phyloP scores from a whole-genome alignment of 805 yeast species.

The Lachancea sp. region DNA sequence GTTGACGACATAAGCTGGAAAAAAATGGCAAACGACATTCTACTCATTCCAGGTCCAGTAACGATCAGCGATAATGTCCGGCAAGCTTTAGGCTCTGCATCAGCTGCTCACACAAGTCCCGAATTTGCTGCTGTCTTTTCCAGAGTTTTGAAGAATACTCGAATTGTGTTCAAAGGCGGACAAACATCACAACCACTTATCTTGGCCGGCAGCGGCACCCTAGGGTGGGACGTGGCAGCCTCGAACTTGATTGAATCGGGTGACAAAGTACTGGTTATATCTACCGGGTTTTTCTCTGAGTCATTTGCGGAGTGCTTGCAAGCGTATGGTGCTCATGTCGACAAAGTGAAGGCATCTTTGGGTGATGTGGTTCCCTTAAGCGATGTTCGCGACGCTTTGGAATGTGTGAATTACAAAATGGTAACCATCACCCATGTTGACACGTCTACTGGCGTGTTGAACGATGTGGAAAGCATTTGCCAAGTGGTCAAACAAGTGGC shows the following conservation, averaged over 20 bases:
- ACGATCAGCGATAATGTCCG: conserved; percentile 76
- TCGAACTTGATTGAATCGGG: conserved; percentile 62
- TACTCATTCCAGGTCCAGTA: conserved; percentile 82
- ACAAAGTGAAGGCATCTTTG: conserved; percentile 59
- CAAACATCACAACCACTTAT: conserved; percentile 65
- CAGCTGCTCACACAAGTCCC: conserved; percentile 86
- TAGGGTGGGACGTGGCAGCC: conserved; percentile 90
- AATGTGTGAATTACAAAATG: conserved; percentile 48
- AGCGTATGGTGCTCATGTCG: conserved; percentile 72
- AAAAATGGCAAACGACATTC: conserved; percentile 21
- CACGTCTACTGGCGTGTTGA: conserved; percentile 90
- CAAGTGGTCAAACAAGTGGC: conserved; percentile 52
- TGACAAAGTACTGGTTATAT: conserved; percentile 71
- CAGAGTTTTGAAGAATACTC: conserved; percentile 55
- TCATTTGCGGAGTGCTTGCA: conserved; percentile 69
- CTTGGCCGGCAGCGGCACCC: conserved; percentile 84
- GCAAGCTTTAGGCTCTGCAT: conserved; percentile 72
- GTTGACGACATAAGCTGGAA: too few relatives aligned
- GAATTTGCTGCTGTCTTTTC: conserved; percentile 74
- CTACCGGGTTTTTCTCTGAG: conserved; percentile 89
- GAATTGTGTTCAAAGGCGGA: conserved; percentile 64
- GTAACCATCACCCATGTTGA: conserved; percentile 92
- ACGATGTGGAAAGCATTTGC: conserved; percentile 60
- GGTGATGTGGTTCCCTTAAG: conserved; percentile 64
- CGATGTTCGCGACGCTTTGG: conserved; percentile 50